Conservation (phyloP, 2,329 filamentous ascomycete genomes). For the Claviceps pazoutovae region DNA sequence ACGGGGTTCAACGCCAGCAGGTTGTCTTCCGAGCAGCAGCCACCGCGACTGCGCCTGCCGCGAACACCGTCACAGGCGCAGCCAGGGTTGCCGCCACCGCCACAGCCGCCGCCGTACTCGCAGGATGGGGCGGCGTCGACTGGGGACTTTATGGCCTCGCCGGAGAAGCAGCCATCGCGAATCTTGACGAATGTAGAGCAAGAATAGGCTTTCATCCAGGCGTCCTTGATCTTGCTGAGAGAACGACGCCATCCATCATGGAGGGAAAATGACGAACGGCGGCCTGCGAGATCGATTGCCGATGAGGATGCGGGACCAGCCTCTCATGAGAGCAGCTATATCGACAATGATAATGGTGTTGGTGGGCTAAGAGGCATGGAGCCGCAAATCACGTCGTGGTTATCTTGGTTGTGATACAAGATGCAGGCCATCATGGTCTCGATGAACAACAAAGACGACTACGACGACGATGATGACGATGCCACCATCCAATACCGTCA, state of each 20-base stretch:
- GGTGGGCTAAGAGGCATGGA: background rate
- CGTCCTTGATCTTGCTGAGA: background rate
- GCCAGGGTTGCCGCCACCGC: too few relatives aligned
- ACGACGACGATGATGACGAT: too few relatives aligned
- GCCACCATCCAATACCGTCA: too few relatives aligned
- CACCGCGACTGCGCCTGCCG: background rate
- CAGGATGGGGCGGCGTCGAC: too few relatives aligned
- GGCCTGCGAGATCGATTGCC: constrained; percentile 16
- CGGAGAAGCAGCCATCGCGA: too few relatives aligned
- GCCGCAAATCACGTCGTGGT: background rate
- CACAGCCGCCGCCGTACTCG: too few relatives aligned
- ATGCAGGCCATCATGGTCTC: background rate
- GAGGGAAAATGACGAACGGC: background rate
- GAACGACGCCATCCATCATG: background rate
- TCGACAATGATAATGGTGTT: background rate
- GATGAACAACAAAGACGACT: background rate
- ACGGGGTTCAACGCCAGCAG: constrained; percentile 3
- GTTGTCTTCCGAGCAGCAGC: constrained; percentile 1
- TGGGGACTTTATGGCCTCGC: too few relatives aligned
- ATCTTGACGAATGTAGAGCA: too few relatives aligned
- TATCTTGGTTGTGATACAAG: background rate
- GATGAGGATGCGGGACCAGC: constrained; percentile 11
- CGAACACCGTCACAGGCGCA: too few relatives aligned
- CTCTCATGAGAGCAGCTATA: background rate
- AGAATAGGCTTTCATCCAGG: constrained; percentile 10